Percentiles rank a stretch among this genome's conserved stretches.
phyloP scores from a whole-genome alignment of 768 basidiomycete species.

The Mycena amicta region DNA sequence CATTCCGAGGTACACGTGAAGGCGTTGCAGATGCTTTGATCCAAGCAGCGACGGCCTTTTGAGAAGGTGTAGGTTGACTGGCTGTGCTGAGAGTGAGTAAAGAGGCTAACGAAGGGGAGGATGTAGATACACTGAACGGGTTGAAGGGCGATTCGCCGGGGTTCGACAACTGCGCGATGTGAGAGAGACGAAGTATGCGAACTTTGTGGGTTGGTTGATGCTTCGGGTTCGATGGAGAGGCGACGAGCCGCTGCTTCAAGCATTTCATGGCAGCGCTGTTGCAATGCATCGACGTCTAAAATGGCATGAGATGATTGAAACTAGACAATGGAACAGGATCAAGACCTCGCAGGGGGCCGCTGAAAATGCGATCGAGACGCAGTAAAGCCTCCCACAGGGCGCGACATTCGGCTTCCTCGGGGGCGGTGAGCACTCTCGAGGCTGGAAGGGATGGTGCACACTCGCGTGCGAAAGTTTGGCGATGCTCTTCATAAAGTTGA shows the following conservation, averaged over 20 bases:
- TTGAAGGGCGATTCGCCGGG: no score
- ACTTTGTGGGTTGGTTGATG: no score
- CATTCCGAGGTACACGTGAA: not conserved
- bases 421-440: not conserved
- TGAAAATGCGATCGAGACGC: conserved; percentile 3
- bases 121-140: no score
- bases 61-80: not conserved
- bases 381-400: conserved; percentile 11
- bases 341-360: conserved; percentile 12
- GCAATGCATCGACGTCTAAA: not conserved
- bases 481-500: not conserved
- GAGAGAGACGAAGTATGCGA: no score
- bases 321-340: not conserved
- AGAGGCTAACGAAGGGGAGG: no score
- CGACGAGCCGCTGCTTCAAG: not conserved
- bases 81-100: no score
- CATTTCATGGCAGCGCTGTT: not conserved
- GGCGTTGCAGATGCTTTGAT: not conserved
- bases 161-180: no score
- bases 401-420: not conserved
- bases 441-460: not conserved
- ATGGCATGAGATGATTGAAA: not conserved
- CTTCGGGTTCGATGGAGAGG: not conserved
- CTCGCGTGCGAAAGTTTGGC: not conserved
- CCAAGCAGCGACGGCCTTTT: not conserved